A percentile compares a stretch with the other conserved stretches of the same genome.
Evolutionary conservation across 2,329 filamentous ascomycete genomes (phyloP).

Genomic region (Cryphonectria parasitica): DNA sequence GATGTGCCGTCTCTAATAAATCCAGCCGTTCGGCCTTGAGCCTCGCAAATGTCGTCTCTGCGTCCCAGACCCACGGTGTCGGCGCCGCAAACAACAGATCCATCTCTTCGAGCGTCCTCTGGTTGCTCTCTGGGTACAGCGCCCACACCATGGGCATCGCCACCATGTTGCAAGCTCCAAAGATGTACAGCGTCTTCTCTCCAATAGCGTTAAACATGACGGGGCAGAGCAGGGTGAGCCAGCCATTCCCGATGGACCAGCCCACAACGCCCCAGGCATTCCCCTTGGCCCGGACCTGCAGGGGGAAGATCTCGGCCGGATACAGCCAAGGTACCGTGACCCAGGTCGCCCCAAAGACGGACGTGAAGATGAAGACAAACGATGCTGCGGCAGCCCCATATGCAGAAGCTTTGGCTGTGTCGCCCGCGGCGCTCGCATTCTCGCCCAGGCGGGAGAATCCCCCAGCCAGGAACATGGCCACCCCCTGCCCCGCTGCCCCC

Average conservation of each 20-base stretch:
- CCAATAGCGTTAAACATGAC: conserved; percentile 66
- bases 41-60: conserved; percentile 31
- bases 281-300: conserved; percentile 72
- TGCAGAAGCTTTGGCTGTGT: conserved; percentile 49
- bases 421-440: conserved; percentile 49
- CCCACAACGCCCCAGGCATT: conserved; percentile 78
- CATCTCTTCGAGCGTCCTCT: conserved; percentile 76
- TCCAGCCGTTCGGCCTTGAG: conserved; percentile 32
- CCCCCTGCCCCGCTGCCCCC: conserved; percentile 66
- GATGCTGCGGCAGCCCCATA: conserved; percentile 69
- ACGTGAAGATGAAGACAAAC: conserved; percentile 73
- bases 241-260: conserved; percentile 71
- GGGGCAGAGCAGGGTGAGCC: conserved; percentile 51
- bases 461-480: conserved; percentile 70
- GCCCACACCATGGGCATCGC: conserved; percentile 73
- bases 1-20: conserved; percentile 22
- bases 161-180: conserved; percentile 68
- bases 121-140: conserved; percentile 74
- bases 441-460: conserved; percentile 55
- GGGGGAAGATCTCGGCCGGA: conserved; percentile 73
- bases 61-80: conserved; percentile 30
- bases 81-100: conserved; percentile 69
- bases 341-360: conserved; percentile 68
- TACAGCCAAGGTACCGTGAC: conserved; percentile 64
- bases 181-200: conserved; percentile 76